Evolutionary conservation across 306 rosid species (phyloP), one percentile per base, ranked within the genome.

Genomic region (Sesbania bispinosa): DNA sequence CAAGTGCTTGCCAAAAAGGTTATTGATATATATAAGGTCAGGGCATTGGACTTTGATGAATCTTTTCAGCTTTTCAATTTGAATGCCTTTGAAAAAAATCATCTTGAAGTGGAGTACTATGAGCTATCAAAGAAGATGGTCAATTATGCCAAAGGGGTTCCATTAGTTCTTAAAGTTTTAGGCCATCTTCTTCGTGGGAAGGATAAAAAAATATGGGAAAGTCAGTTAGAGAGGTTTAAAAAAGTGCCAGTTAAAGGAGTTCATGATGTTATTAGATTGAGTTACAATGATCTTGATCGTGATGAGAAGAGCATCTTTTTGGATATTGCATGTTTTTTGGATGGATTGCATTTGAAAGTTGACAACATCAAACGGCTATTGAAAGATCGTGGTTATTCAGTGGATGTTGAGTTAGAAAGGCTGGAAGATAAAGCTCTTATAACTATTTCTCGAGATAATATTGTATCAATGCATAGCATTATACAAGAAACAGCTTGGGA

Each of bases 371-470:
- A n/a, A n/a, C n/a, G n/a, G n/a, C n/a, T n/a, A n/a, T n/a, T n/a
- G n/a, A n/a, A n/a, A n/a, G n/a, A n/a, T n/a, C n/a, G n/a, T n/a
- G n/a, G n/a, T n/a, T n/a, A n/a, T n/a, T n/a, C n/a, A n/a, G n/a
- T n/a, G n/a, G n/a, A n/a, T n/a, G n/a, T n/a, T n/a, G n/a, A n/a
- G n/a, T n/a, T n/a, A n/a, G n/a, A n/a, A n/a, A n/a, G n/a, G 11
- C 0, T 79, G 10, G 6, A 14, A 4, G 43, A 79, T 43, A 74
- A 66, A 16, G 43, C 55, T 60, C 75, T 80, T 6, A 30, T 79
- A 23, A 67, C 21, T 45, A 10, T 70, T 42, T 51, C 62, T 14
- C 10, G 2, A 4, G 7, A 41, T 3, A 15, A 20, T 10, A 2
- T 33, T 10, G 70, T 76, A 11, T 45, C 70, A 0, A 64, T 72